Evolutionary conservation across 306 rosid species (phyloP).

Genomic region (Trichosanthes cucumerina): DNA sequence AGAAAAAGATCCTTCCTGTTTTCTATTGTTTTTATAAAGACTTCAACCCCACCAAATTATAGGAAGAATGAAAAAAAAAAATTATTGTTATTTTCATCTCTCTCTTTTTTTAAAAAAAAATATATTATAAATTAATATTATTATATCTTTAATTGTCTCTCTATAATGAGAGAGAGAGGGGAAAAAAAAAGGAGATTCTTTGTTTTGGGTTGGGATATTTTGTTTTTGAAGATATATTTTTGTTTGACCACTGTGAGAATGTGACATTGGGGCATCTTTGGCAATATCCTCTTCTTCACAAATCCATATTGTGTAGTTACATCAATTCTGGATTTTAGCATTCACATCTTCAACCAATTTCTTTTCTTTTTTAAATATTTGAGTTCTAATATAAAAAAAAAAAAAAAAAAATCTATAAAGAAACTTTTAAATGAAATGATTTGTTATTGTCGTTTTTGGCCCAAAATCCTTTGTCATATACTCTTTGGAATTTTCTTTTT

Average conservation of each 20-base stretch:
- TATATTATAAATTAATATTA: neutral
- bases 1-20: conserved; percentile 1
- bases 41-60: neutral
- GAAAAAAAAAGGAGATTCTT: neutral
- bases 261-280: neutral
- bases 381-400: too few species aligned
- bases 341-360: conserved; percentile 7
- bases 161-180: neutral
- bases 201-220: neutral
- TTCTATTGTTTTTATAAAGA: neutral
- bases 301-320: conserved; percentile 19
- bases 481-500: neutral
- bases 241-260: conserved; percentile 2
- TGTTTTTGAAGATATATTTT: neutral
- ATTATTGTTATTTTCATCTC: too few species aligned
- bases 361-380: neutral
- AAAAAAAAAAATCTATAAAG: neutral
- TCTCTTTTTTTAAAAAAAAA: too few species aligned
- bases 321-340: conserved; percentile 10
- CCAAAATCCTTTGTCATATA: neutral
- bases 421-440: neutral
- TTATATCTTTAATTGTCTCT: neutral
- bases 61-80: neutral
- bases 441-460: neutral
- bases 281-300: neutral